Evolutionary conservation across 768 basidiomycete genomes (phyloP), one percentile per base, ranked within the genome.

Genomic region (Tulasnella calospora): DNA sequence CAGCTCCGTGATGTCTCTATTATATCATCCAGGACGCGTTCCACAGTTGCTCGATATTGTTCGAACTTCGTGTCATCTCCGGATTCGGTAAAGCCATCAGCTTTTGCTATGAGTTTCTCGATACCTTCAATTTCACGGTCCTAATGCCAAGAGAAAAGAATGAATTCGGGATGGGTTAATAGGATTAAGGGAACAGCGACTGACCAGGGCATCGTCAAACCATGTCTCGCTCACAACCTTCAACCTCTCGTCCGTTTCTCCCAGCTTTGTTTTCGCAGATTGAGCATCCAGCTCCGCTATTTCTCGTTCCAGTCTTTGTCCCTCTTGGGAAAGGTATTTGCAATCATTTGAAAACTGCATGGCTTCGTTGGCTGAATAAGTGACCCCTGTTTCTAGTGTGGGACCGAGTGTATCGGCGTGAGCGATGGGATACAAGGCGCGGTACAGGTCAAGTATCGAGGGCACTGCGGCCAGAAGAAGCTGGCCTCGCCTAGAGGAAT

Each of bases 301-400:
- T 33, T 67, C 61, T 33, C 33, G 21, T 67, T 67, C 27, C 30
- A 67, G 10, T 12, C 61, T 67, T 33, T 33, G 61, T 5, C 61
- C 61, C 81, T 92, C 78, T 17, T 71, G 38, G 0, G 85, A 80
- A 36, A 96, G 87, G 82, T 92, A 94, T 30, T 88, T 81, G 80
- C 91, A 94, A 80, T 96, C 92, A 83, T 98, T 98, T 23, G 93
- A 90, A 82, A 92, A 92, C 72, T 89, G 89, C 88, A 97, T 91
- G 0, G 88, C 86, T 36, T 86, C 84, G 27, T 89, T 89, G 13
- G 91, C 85, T 0, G 87, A 85, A 38, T 61, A 76, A 15, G 57
- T 38, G 47, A 86, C 61, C 6, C 61, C n/a, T 1, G 61, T 13
- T 13, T 67, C 61, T 2, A 12, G 83, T 33, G 82, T 82, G 40